phyloP scores from a whole-genome alignment of 1,284 basidiomycete species.

The Cutaneotrichosporon spelunceum region DNA sequence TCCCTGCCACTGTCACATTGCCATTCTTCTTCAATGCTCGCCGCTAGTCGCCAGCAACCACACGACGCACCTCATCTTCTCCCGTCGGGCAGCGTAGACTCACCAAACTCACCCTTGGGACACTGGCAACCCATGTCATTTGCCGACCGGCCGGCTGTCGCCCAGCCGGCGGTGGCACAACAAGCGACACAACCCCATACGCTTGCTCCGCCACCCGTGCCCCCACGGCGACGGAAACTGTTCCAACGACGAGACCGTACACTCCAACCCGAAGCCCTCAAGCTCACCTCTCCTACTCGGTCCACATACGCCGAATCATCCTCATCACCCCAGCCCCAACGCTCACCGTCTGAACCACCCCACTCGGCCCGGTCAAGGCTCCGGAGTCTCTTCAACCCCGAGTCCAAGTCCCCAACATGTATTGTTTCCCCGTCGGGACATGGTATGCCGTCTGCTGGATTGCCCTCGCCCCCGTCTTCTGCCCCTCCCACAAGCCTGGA shows the following conservation, averaged over 20 bases:
- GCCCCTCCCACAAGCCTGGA: neutral
- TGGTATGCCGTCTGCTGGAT: slow-evolving; percentile 1
- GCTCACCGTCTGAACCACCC: neutral
- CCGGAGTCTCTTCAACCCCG: neutral
- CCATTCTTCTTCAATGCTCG: neutral
- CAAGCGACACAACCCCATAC: neutral
- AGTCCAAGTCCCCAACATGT: neutral
- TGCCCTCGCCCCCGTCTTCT: neutral
- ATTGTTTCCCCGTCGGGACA: slow-evolving; percentile 10
- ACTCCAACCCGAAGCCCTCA: neutral
- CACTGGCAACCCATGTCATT: slow-evolving; percentile 1
- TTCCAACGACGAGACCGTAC: slow-evolving; percentile 4
- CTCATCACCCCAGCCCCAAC: neutral
- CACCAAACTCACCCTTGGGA: neutral
- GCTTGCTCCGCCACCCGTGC: neutral
- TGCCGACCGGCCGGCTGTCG: slow-evolving; percentile 3
- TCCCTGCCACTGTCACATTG: neutral
- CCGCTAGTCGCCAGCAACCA: neutral
- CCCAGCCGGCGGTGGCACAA: slow-evolving; percentile 1
- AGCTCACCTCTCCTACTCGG: neutral
- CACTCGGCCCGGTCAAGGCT: neutral
- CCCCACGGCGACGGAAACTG: slow-evolving; percentile 3
- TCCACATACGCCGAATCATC: neutral
- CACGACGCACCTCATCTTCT: neutral
- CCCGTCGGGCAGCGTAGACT: neutral